Evolutionary conservation across 2,329 filamentous ascomycete genomes (phyloP).

Genomic region (Ascochyta lentis): DNA sequence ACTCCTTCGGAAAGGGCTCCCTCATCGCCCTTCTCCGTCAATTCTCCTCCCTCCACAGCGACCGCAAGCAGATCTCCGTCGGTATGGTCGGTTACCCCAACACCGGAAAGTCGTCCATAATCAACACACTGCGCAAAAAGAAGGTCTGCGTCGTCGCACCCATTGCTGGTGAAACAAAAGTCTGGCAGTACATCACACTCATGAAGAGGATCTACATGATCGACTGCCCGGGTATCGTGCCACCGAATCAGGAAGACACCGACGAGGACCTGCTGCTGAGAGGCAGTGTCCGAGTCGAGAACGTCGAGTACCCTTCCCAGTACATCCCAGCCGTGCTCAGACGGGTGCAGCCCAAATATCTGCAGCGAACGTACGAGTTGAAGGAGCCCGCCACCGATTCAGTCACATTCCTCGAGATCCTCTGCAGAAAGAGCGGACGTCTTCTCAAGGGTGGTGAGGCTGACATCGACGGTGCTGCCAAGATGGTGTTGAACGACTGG

Average conservation of each 20-base stretch:
- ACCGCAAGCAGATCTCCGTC: conserved; percentile 93
- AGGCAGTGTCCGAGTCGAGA: conserved; percentile 92
- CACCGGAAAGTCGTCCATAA: conserved; percentile 94
- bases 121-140: conserved; percentile 94
- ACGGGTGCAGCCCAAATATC: conserved; percentile 82
- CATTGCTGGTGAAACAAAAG: conserved; percentile 94
- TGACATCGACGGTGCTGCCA: conserved; percentile 92
- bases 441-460: conserved; percentile 92
- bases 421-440: conserved; percentile 86
- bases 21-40: conserved; percentile 90
- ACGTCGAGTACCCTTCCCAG: conserved; percentile 94
- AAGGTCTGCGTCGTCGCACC: conserved; percentile 93
- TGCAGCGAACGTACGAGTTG: conserved; percentile 92
- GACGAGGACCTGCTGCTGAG: conserved; percentile 88
- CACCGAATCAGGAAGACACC: conserved; percentile 82
- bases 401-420: conserved; percentile 82
- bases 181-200: conserved; percentile 96
- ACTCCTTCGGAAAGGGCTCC: conserved; percentile 95
- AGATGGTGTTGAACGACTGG: conserved; percentile 97
- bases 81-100: conserved; percentile 92
- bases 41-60: conserved; percentile 87
- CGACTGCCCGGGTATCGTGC: conserved; percentile 95
- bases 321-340: conserved; percentile 85
- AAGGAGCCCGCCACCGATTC: conserved; percentile 75
- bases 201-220: conserved; percentile 96